phyloP scores from a whole-genome alignment of 1,284 basidiomycete genomes.

The Melanopsichium pennsylvanicum region DNA sequence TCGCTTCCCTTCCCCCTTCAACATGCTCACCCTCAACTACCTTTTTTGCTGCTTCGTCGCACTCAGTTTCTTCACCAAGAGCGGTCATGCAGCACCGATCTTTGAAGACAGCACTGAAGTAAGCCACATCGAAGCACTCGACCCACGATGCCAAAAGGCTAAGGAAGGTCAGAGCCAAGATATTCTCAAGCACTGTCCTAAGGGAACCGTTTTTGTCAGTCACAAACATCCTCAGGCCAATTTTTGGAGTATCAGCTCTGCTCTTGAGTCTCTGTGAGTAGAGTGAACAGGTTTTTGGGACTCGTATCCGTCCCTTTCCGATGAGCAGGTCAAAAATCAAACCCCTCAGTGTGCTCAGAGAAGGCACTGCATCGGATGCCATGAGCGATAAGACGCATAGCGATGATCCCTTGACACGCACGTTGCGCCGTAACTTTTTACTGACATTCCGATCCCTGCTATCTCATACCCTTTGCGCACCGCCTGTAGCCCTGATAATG shows the following conservation, averaged over 20 bases:
- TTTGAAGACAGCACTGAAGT: background rate
- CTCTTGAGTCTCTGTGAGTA: conserved; percentile 25
- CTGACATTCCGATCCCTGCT: background rate
- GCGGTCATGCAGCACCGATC: background rate
- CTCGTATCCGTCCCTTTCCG: too few relatives aligned
- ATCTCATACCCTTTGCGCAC: background rate
- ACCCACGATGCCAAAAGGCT: conserved; percentile 24
- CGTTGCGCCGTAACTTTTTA: too few relatives aligned
- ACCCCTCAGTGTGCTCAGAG: too few relatives aligned
- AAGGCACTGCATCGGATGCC: too few relatives aligned
- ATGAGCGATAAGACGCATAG: too few relatives aligned
- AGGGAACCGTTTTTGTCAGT: conserved; percentile 27
- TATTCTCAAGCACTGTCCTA: conserved; percentile 17
- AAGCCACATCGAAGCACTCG: background rate
- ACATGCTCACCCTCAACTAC: background rate
- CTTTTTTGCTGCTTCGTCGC: conserved; percentile 2
- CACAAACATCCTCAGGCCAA: conserved; percentile 8
- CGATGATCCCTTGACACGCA: background rate
- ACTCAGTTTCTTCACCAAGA: background rate
- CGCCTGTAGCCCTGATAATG: conserved; percentile 18
- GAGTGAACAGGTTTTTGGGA: too few relatives aligned
- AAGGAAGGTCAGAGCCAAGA: background rate
- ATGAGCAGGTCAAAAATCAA: too few relatives aligned
- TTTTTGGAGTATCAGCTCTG: conserved; percentile 17
- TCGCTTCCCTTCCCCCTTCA: background rate